phyloP scores from a whole-genome alignment of 768 basidiomycete species.

The Pulveroboletus sp. region DNA sequence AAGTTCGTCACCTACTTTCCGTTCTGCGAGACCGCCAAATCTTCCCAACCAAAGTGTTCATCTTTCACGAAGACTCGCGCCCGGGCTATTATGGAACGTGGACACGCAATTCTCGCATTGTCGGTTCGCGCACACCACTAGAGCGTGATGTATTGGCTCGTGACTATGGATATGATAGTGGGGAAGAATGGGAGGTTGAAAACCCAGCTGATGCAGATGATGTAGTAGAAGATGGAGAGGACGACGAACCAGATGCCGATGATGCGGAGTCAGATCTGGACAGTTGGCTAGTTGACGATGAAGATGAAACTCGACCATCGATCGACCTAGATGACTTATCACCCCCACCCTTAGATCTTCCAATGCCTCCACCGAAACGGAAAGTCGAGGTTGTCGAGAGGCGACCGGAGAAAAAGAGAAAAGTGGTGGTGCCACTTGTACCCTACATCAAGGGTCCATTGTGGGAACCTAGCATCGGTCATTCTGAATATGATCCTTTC shows the following conservation, averaged over 20 bases:
- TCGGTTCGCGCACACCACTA: constrained; percentile 84
- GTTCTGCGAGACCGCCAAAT: constrained; percentile 57
- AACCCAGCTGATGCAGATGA: constrained; percentile 72
- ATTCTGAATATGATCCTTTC: constrained; percentile 67
- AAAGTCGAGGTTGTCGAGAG: constrained; percentile 52
- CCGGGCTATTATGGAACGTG: constrained; percentile 96
- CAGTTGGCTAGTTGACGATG: constrained; percentile 51
- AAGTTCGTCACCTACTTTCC: constrained; percentile 60
- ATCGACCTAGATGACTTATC: constrained; percentile 38
- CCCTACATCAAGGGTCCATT: constrained; percentile 80
- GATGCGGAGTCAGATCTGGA: constrained; percentile 43
- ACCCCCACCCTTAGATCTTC: constrained; percentile 28
- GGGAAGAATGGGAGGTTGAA: constrained; percentile 95
- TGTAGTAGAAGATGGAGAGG: constrained; percentile 58
- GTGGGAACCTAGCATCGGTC: constrained; percentile 69
- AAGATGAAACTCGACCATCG: constrained; percentile 58
- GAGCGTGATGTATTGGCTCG: constrained; percentile 68
- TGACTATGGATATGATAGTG: constrained; percentile 93
- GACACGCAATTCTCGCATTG: constrained; percentile 72
- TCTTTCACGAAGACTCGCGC: constrained; percentile 79
- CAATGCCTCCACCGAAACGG: constrained; percentile 52
- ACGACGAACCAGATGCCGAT: constrained; percentile 60
- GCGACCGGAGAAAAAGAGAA: constrained; percentile 63
- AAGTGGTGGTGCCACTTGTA: constrained; percentile 72
- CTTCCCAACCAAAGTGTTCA: constrained; percentile 76